Evolutionary conservation across 208 protist species (phyloP), one percentile per base, ranked within the genome.

Genomic region (Herpetomonas tarakana): DNA sequence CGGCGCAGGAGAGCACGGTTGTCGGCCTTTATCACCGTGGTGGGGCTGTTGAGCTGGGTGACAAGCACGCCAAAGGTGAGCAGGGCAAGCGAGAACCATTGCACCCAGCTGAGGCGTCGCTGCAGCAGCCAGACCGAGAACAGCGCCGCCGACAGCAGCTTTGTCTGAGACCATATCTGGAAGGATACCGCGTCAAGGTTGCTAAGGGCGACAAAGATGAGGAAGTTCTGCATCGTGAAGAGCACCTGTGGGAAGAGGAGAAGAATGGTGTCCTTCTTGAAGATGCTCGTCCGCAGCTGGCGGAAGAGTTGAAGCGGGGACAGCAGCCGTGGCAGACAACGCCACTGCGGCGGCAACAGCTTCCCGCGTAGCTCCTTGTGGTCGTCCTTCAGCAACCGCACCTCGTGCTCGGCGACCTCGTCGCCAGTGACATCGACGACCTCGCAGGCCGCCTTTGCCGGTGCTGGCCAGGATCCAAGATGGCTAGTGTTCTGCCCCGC

Each of bases 81-180:
- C 19, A 77, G 12, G 25, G 79, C 46, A 7, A 94, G 62, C 18
- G 77, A 81, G 3, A 67, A 2, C 88, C 88, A 94, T 70, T 94
- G 88, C 62, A 81, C 68, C 38, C 47, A 41, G 0, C 61, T 62
- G 22, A 94, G 74, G 22, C 61, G 70, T 25, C 84, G 73, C 24
- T 75, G 50, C 39, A 94, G 61, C 62, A 92, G 65, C 59, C 72
- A 68, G 9, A 90, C 77, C 18, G 88, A 92, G 44, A 94, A 86
- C 3, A 89, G 21, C 19, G 84, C 84, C 14, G 88, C 71, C 24
- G 65, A 88, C 0, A 92, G 67, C 14, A 94, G 58, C 50, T 90
- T 89, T 11, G 78, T 85, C 60, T 94, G 88, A 16, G 84, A 92
- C 76, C 78, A 88, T 1, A 91, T 63, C 54, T 94, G 88, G 57